These are phyloP conservation scores for Lodderomyces elongisporus DNA, from an alignment of 1,139 yeast genomes.

Conservation along the genomic window DNA sequence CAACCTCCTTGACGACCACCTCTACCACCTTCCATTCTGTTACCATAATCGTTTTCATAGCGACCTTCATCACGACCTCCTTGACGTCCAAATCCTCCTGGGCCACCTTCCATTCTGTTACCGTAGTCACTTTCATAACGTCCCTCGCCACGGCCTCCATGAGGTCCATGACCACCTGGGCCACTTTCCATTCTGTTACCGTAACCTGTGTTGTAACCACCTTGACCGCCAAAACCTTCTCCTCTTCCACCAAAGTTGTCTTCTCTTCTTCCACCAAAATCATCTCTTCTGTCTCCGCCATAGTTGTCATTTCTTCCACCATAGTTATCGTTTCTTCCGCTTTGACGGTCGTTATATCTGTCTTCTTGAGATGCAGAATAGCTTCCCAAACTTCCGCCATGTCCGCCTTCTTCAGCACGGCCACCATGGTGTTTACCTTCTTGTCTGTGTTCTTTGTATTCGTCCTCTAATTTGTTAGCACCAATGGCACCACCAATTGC, in stretches of 20 bases:
- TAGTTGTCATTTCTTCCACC: conserved; percentile 2
- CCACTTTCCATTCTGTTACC: conserved; percentile 2
- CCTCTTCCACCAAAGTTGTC: conserved; percentile 10
- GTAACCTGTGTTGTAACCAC: conserved; percentile 18
- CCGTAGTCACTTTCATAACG: conserved; percentile 10
- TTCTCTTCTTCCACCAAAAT: conserved; percentile 10
- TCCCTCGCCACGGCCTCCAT: conserved; percentile 9
- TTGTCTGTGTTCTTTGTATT: conserved; percentile 17
- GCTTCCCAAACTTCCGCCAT: conserved; percentile 13
- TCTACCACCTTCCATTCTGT: conserved; percentile 4
- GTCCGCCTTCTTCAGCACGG: conserved; percentile 5
- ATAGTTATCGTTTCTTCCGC: conserved; percentile 9
- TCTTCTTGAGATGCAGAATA: conserved; percentile 4
- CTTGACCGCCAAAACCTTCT: conserved; percentile 11
- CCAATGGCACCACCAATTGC: conserved; percentile 58
- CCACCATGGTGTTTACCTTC: conserved; percentile 1
- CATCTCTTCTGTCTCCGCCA: conserved; percentile 6
- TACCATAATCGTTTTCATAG: conserved; percentile 2
- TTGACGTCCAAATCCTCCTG: conserved; percentile 3
- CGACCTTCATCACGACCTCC: conserved; percentile 3
- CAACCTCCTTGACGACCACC: conserved; percentile 8
- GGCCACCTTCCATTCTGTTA: conserved; percentile 6
- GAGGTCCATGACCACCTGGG: conserved; percentile 1
- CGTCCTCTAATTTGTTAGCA: conserved; percentile 51
- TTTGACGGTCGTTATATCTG: conserved; percentile 11